Evolutionary conservation across 2,329 filamentous ascomycete species (phyloP).

Genomic region (Acarospora socialis): DNA sequence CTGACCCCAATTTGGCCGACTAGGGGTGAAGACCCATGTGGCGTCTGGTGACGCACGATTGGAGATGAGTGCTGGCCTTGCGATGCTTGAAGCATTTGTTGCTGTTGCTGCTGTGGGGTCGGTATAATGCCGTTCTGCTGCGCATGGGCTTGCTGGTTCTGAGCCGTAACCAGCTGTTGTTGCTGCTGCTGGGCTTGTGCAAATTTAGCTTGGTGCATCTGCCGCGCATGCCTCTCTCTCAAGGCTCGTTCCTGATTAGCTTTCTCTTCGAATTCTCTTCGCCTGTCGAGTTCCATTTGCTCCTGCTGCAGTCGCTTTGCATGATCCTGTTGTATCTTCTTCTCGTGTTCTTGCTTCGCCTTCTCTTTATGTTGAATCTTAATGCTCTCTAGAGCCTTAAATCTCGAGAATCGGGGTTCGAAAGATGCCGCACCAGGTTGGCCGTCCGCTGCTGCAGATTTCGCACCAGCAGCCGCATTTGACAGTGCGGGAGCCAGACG

Average conservation of each 20-base stretch:
- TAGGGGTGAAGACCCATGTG: conserved; percentile 31
- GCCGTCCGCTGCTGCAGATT: conserved; percentile 57
- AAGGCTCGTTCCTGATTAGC: conserved; percentile 20
- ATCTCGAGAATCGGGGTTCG: conserved; percentile 75
- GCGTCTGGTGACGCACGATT: conserved; percentile 33
- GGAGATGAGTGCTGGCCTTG: conserved; percentile 33
- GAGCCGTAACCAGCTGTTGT: conserved; percentile 21
- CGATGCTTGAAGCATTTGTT: conserved; percentile 20
- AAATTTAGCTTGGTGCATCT: conserved; percentile 19
- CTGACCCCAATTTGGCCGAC: conserved; percentile 24
- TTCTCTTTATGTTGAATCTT: conserved; percentile 63
- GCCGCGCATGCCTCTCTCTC: conserved; percentile 14
- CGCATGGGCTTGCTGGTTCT: conserved; percentile 7
- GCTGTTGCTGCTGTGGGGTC: conserved; percentile 20
- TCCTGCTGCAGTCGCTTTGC: conserved; percentile 34
- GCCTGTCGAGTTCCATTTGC: conserved; percentile 34
- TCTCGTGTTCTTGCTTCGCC: conserved; percentile 33
- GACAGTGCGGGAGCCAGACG: conserved; percentile 48
- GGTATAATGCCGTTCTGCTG: conserved; percentile 21
- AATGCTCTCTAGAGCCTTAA: conserved; percentile 82
- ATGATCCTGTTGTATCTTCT: conserved; percentile 34
- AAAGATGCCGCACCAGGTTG: conserved; percentile 59
- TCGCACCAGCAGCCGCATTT: conserved; percentile 41
- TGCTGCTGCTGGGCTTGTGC: conserved; percentile 31
- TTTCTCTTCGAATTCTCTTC: conserved; percentile 26